A percentile compares a stretch with the other conserved stretches of the same genome.
Conservation (phyloP, 768 basidiomycete species). For the Phaeotremella fagi region DNA sequence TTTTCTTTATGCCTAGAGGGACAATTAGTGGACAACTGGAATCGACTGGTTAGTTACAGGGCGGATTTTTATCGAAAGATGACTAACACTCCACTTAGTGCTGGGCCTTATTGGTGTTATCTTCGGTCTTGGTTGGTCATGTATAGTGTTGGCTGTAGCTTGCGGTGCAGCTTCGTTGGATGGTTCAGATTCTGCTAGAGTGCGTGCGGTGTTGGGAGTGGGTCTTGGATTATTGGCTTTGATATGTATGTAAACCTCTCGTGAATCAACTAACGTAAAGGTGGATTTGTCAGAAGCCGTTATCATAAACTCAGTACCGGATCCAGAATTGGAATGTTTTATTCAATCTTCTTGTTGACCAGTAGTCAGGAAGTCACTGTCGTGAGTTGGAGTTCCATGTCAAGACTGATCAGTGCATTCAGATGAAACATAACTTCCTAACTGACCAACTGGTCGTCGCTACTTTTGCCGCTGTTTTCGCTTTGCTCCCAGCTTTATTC, state of each 20-base stretch:
- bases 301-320: constrained; percentile 22
- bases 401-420: not conserved
- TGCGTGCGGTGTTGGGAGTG: constrained; percentile 26
- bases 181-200: constrained; percentile 20
- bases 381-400: constrained; percentile 3
- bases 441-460: constrained; percentile 28
- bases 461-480: constrained; percentile 33
- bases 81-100: constrained; percentile 10
- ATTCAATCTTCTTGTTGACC: constrained; percentile 37
- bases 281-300: constrained; percentile 28
- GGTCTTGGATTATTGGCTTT: constrained; percentile 30
- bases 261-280: constrained; percentile 8
- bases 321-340: constrained; percentile 33
- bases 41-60: constrained; percentile 27
- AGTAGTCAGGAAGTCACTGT: constrained; percentile 13
- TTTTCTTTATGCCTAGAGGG: constrained; percentile 39
- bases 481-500: constrained; percentile 21
- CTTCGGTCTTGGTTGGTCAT: constrained; percentile 25
- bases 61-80: no score
- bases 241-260: constrained; percentile 18
- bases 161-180: constrained; percentile 23
- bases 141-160: constrained; percentile 28
- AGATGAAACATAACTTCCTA: constrained; percentile 22
- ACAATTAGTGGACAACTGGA: constrained; percentile 25
- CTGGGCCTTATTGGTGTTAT: constrained; percentile 22